These are phyloP conservation scores for Medicago lupulina DNA, from an alignment of 306 rosid genomes.

Conservation along the genomic window DNA sequence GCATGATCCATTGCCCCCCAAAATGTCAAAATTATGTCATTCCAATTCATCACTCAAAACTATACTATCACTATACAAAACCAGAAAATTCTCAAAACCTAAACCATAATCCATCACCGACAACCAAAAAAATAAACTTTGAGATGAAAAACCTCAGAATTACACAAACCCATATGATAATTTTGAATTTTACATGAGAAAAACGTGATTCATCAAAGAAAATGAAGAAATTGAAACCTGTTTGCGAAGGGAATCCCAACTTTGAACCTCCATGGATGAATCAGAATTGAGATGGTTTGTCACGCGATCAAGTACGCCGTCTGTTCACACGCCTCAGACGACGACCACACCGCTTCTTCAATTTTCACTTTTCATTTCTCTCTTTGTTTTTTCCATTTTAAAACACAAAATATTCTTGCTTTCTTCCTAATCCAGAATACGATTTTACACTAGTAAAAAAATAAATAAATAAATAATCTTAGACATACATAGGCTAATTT, in stretches of 20 bases:
- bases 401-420: not conserved
- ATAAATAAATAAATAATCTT: too few relatives aligned
- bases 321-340: slow-evolving; percentile 34
- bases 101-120: slow-evolving; percentile 1
- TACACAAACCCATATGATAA: not conserved
- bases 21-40: not conserved
- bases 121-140: not conserved
- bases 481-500: too few relatives aligned
- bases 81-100: slow-evolving; percentile 11
- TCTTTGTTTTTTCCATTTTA: not conserved
- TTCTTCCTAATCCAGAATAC: not conserved
- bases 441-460: too few relatives aligned
- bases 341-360: slow-evolving; percentile 8
- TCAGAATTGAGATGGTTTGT: slow-evolving; percentile 15
- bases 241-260: slow-evolving; percentile 93
- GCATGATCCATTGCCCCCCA: slow-evolving; percentile 21
- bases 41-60: slow-evolving; percentile 23
- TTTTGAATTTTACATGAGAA: not conserved
- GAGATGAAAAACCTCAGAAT: not conserved
- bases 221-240: slow-evolving; percentile 56
- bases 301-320: slow-evolving; percentile 45
- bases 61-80: not conserved
- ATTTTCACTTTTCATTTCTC: not conserved
- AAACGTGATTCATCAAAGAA: not conserved
- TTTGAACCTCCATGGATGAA: slow-evolving; percentile 63